Conservation (phyloP, 345 rosid species). For the Litchi chinensis region DNA sequence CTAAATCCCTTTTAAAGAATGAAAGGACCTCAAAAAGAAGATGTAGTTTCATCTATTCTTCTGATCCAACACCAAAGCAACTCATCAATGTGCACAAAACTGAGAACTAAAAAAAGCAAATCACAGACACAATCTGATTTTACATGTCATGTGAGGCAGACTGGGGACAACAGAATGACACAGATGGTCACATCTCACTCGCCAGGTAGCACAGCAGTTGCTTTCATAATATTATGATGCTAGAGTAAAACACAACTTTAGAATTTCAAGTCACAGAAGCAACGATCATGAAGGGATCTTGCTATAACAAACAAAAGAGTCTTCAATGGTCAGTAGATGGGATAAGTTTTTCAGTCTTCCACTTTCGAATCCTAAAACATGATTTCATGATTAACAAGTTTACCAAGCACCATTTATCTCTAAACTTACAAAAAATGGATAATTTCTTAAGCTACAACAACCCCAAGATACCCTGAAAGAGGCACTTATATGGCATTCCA, state of each 20-base stretch:
- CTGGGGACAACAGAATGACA: background rate
- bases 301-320: background rate
- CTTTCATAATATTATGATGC: background rate
- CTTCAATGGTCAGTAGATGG: too few relatives aligned
- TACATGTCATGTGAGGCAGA: background rate
- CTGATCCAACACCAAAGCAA: background rate
- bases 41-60: slow-evolving; percentile 4
- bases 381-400: too few relatives aligned
- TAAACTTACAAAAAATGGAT: too few relatives aligned
- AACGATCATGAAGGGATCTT: background rate
- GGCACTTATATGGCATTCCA: background rate
- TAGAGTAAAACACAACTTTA: background rate
- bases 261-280: background rate
- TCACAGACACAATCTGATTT: background rate
- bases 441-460: too few relatives aligned
- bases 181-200: background rate
- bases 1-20: slow-evolving; percentile 39
- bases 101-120: background rate
- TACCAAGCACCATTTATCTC: background rate
- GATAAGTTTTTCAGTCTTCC: background rate
- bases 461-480: too few relatives aligned
- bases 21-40: slow-evolving; percentile 9
- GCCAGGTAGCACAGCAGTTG: background rate
- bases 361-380: background rate
- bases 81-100: background rate